Conservation (phyloP, 2,329 filamentous ascomycete species). For the Paracamarosporium sp. region DNA sequence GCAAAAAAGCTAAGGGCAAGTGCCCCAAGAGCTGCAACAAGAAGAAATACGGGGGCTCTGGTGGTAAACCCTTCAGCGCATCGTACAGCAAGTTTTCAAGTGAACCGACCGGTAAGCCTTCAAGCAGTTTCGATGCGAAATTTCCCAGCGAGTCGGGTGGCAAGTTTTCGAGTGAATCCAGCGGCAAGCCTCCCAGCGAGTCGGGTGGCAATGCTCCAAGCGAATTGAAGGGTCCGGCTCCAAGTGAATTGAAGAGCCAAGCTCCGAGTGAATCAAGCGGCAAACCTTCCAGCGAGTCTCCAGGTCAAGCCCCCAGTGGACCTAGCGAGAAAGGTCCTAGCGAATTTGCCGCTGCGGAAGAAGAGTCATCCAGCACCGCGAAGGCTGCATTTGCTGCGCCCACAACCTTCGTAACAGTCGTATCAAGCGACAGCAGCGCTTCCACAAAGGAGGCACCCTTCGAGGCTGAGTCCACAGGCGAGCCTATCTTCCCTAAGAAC, state of each 20-base stretch:
- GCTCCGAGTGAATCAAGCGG: neutral
- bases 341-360: neutral
- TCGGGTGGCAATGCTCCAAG: neutral
- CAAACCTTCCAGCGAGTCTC: neutral
- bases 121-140: neutral
- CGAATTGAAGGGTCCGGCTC: too few species aligned
- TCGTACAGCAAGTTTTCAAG: too few species aligned
- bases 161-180: neutral
- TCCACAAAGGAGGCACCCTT: too few species aligned
- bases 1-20: constrained; percentile 9
- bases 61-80: neutral
- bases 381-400: neutral
- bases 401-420: neutral
- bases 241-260: too few species aligned
- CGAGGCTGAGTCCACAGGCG: neutral
- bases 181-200: neutral
- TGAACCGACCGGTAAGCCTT: neutral
- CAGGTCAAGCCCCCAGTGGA: too few species aligned
- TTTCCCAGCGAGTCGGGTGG: too few species aligned
- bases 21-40: constrained; percentile 12
- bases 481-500: neutral
- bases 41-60: neutral
- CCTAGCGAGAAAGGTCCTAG: neutral
- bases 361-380: neutral
- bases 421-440: too few species aligned